These are phyloP conservation scores for Penicillium frequentans DNA, from an alignment of 2,329 filamentous ascomycete genomes.

Conservation along the genomic window DNA sequence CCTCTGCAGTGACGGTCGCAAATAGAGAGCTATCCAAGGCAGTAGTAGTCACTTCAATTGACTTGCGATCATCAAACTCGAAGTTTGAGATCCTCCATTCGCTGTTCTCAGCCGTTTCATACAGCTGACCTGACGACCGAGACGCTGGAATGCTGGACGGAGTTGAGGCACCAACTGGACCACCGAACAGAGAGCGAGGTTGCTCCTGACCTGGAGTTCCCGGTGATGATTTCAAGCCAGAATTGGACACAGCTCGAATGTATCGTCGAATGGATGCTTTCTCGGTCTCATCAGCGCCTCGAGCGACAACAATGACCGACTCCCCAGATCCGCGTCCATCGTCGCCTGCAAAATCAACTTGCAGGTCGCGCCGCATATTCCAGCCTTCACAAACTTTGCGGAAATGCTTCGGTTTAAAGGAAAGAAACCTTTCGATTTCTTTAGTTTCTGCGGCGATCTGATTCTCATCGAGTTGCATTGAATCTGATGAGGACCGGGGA, in stretches of 20 bases:
- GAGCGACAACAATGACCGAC: slow-evolving; percentile 70
- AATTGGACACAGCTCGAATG: slow-evolving; percentile 52
- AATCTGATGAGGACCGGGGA: slow-evolving; percentile 73
- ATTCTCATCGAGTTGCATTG: slow-evolving; percentile 67
- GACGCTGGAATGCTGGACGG: slow-evolving; percentile 30
- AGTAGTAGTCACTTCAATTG: slow-evolving; percentile 65
- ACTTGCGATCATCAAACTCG: slow-evolving; percentile 60
- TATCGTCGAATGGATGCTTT: slow-evolving; percentile 57
- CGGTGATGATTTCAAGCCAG: slow-evolving; percentile 21
- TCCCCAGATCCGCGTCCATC: slow-evolving; percentile 77
- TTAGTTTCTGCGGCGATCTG: slow-evolving; percentile 74
- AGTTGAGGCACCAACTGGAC: slow-evolving; percentile 30
- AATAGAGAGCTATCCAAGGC: slow-evolving; percentile 74
- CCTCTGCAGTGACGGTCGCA: slow-evolving; percentile 68
- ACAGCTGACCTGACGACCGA: slow-evolving; percentile 31
- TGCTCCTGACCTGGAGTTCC: slow-evolving; percentile 13
- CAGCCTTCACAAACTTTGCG: slow-evolving; percentile 76
- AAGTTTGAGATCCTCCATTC: slow-evolving; percentile 68
- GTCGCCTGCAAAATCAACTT: slow-evolving; percentile 86
- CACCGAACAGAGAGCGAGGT: slow-evolving; percentile 53
- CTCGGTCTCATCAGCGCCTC: slow-evolving; percentile 64
- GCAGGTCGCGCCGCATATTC: slow-evolving; percentile 85
- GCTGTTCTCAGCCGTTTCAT: slow-evolving; percentile 46
- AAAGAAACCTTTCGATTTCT: slow-evolving; percentile 76
- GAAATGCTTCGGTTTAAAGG: slow-evolving; percentile 74